phyloP scores from a whole-genome alignment of 225 moss, liverwort and hornwort species.

The Lunularia cruciata region DNA sequence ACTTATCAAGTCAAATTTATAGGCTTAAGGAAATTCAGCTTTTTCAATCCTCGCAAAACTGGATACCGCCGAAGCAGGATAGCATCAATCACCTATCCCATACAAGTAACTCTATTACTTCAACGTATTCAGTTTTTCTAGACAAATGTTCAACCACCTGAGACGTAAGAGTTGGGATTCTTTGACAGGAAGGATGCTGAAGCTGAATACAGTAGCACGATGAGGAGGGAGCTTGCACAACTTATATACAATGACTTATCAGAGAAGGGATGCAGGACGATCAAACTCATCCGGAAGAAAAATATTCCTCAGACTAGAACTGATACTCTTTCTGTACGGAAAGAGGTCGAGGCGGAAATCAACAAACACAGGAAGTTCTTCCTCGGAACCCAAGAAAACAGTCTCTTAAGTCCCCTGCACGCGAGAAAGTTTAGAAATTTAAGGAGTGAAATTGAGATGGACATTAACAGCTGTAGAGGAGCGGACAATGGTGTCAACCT shows the following conservation, averaged over 20 bases:
- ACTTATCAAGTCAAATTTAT: no score
- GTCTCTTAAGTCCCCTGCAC: conserved; percentile 7
- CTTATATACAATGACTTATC: conserved; percentile 12
- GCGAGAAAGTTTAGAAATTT: conserved; percentile 13
- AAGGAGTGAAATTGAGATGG: conserved; percentile 13
- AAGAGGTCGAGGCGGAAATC: conserved; percentile 13
- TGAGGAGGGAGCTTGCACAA: conserved; percentile 16
- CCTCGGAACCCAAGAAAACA: not conserved
- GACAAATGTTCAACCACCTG: not conserved
- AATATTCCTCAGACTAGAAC: not conserved
- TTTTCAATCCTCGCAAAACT: no score
- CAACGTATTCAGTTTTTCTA: not conserved
- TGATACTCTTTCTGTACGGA: not conserved
- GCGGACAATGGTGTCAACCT: not conserved
- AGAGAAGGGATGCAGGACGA: not conserved
- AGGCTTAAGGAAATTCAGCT: no score
- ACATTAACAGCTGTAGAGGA: conserved; percentile 4
- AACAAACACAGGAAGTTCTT: conserved; percentile 2
- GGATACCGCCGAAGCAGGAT: no score
- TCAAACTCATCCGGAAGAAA: not conserved
- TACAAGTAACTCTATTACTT: no score
- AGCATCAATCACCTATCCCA: no score
- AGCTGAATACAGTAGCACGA: not conserved
- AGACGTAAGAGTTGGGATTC: not conserved
- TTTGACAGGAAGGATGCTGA: conserved; percentile 16